phyloP scores from a whole-genome alignment of 2,329 filamentous ascomycete genomes.

The Fusarium sp. region DNA sequence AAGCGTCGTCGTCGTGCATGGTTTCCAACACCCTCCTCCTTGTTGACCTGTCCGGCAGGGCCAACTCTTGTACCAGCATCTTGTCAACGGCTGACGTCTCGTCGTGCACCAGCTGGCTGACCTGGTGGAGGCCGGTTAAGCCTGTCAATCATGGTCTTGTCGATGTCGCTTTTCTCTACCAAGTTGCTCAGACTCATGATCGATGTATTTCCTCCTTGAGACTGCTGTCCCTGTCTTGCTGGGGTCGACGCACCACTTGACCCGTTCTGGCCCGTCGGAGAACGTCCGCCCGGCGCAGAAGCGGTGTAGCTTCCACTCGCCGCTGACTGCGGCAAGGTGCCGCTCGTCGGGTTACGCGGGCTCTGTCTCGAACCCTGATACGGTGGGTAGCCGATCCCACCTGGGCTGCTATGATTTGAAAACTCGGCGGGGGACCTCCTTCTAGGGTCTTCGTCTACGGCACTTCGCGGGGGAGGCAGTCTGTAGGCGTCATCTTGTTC shows the following conservation, averaged over 20 bases:
- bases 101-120: slow-evolving; percentile 26
- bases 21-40: slow-evolving; percentile 17
- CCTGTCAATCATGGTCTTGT: slow-evolving; percentile 63
- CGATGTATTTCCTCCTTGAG: slow-evolving; percentile 47
- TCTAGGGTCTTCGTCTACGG: slow-evolving; percentile 59
- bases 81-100: slow-evolving; percentile 37
- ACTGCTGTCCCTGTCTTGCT: slow-evolving; percentile 43
- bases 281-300: slow-evolving; percentile 47
- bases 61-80: slow-evolving; percentile 30
- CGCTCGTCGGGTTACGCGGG: slow-evolving; percentile 50
- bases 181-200: slow-evolving; percentile 64
- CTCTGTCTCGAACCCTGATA: slow-evolving; percentile 51
- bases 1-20: slow-evolving; percentile 25
- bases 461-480: slow-evolving; percentile 55
- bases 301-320: slow-evolving; percentile 39
- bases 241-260: slow-evolving; percentile 51
- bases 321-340: slow-evolving; percentile 46
- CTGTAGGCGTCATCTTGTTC: slow-evolving; percentile 55
- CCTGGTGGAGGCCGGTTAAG: slow-evolving; percentile 52
- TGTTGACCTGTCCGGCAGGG: slow-evolving; percentile 43
- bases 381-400: slow-evolving; percentile 51
- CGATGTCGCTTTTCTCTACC: slow-evolving; percentile 63
- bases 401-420: slow-evolving; percentile 58
- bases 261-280: slow-evolving; percentile 50
- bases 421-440: slow-evolving; percentile 62